Conservation (phyloP, 768 basidiomycete species). For the Crassisporium funariophilum region DNA sequence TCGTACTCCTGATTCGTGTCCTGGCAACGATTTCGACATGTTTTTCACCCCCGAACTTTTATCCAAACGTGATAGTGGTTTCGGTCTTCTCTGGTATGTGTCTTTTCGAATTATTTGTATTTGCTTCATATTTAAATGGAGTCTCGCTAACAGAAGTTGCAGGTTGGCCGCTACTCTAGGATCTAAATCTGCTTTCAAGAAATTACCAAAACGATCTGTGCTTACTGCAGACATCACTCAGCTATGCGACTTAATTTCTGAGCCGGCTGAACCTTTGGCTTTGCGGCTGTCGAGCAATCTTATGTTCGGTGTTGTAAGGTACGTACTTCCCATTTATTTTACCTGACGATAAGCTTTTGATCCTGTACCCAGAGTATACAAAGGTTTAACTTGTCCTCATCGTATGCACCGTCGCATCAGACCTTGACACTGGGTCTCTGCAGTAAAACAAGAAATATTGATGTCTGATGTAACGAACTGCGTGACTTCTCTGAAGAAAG, state of each 20-base stretch:
- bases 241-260: slow-evolving; percentile 77
- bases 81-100: slow-evolving; percentile 79
- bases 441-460: slow-evolving; percentile 86
- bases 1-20: no score
- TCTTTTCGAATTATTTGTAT: not conserved
- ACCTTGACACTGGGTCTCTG: not conserved
- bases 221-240: slow-evolving; percentile 80
- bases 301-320: slow-evolving; percentile 90
- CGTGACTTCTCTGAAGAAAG: slow-evolving; percentile 76
- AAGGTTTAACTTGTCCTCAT: slow-evolving; percentile 33
- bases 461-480: slow-evolving; percentile 78
- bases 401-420: not conserved
- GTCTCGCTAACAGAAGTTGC: slow-evolving; percentile 4
- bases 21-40: no score
- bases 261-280: slow-evolving; percentile 86
- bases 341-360: not conserved
- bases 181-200: slow-evolving; percentile 83
- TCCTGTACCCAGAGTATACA: slow-evolving; percentile 38
- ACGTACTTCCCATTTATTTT: slow-evolving; percentile 10
- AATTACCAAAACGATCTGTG: slow-evolving; percentile 81
- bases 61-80: slow-evolving; percentile 81
- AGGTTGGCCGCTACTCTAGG: slow-evolving; percentile 94
- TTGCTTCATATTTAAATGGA: no score
- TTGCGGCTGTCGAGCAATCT: slow-evolving; percentile 85
- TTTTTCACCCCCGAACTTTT: slow-evolving; percentile 87